Evolutionary conservation across 257 asterid genomes (phyloP).

Genomic region (Solanum bulbocastanum): DNA sequence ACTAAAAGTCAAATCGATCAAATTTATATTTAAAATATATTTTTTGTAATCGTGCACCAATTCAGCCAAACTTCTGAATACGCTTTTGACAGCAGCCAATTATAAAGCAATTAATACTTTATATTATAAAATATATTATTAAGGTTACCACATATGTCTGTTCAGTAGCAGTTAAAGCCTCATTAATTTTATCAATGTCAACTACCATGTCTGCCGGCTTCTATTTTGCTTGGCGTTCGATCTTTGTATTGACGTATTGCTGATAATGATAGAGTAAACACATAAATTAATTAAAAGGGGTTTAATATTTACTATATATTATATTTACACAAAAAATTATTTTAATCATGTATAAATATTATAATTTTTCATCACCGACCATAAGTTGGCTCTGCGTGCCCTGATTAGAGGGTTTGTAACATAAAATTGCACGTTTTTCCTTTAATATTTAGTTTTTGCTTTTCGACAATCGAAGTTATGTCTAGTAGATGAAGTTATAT

Average conservation of each 20-base stretch:
- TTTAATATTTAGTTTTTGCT: too few species aligned
- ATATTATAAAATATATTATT: background rate
- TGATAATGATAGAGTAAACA: too few species aligned
- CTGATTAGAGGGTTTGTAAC: background rate
- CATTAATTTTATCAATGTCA: background rate
- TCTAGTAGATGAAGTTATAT: background rate
- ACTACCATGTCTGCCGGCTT: background rate
- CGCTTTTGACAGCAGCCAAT: background rate
- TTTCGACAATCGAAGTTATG: too few species aligned
- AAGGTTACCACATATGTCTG: background rate
- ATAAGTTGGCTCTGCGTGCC: background rate
- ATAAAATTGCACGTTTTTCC: background rate
- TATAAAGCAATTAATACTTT: background rate
- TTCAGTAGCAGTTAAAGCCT: background rate
- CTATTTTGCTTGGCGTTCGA: too few species aligned
- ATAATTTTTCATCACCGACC: rapidly evolving
- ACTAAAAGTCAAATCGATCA: too few species aligned
- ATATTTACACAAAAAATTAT: too few species aligned
- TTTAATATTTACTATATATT: too few species aligned
- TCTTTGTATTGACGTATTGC: too few species aligned
- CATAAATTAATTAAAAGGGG: rapidly evolving
- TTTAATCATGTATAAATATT: too few species aligned
- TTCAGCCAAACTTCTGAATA: too few species aligned
- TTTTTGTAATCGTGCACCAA: too few species aligned
- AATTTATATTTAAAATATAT: too few species aligned